A percentile compares a stretch with the other conserved stretches of the same genome.
phyloP scores from a whole-genome alignment of 2,329 filamentous ascomycete genomes.

The Pestalotiopsis sp. region DNA sequence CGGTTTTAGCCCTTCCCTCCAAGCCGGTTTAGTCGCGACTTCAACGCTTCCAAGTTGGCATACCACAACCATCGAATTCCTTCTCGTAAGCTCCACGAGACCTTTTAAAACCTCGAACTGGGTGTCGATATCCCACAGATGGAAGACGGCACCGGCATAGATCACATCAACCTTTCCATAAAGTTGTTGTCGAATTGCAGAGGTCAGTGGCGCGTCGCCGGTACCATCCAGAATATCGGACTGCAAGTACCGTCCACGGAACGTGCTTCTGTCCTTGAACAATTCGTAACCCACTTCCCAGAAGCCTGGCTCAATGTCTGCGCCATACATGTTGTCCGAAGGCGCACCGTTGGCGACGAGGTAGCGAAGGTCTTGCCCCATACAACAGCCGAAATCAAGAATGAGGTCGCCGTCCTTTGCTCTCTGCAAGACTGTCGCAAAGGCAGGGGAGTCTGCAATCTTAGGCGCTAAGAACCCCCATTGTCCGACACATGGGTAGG shows the following conservation, averaged over 20 bases:
- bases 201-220: not conserved
- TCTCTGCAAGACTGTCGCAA: not conserved
- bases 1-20: not conserved
- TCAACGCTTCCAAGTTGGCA: not conserved
- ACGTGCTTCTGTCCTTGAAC: not conserved
- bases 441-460: constrained; percentile 1
- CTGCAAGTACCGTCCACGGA: not conserved
- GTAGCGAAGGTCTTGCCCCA: not conserved
- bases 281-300: not conserved
- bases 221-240: not conserved
- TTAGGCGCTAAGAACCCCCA: not conserved
- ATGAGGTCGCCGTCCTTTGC: not conserved
- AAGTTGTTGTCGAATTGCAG: not conserved
- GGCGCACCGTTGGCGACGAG: not conserved
- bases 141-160: too few relatives aligned
- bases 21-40: not conserved
- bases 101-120: not conserved
- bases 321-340: not conserved
- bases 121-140: not conserved
- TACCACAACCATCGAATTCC: not conserved
- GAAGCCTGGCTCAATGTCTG: not conserved
- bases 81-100: not conserved
- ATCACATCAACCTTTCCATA: not conserved
- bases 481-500: not conserved
- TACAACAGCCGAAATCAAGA: not conserved